Conservation (phyloP, 2,329 filamentous ascomycete species). For the Dendryphion nanum region DNA sequence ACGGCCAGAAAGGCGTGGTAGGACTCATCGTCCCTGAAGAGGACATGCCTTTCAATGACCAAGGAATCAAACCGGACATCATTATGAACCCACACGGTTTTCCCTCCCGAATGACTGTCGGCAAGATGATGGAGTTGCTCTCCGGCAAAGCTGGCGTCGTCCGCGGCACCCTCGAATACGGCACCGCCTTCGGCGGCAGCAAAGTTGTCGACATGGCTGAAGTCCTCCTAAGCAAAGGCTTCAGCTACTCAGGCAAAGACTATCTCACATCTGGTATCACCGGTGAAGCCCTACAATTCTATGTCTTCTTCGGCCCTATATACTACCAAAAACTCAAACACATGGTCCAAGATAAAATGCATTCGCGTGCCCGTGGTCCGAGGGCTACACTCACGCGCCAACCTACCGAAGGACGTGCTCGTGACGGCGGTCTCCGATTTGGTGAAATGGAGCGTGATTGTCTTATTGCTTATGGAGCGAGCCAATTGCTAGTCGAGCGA, state of each 20-base stretch:
- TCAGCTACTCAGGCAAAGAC: slow-evolving; percentile 96
- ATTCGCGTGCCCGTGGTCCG: slow-evolving; percentile 86
- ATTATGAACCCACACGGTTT: slow-evolving; percentile 99
- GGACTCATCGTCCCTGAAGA: slow-evolving; percentile 96
- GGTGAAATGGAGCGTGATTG: slow-evolving; percentile 99
- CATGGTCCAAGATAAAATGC: slow-evolving; percentile 99
- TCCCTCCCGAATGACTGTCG: slow-evolving; percentile 98
- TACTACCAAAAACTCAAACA: slow-evolving; percentile 99
- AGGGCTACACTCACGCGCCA: slow-evolving; percentile 90
- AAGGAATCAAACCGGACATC: slow-evolving; percentile 90
- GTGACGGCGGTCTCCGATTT: slow-evolving; percentile 86
- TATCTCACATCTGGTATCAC: slow-evolving; percentile 95
- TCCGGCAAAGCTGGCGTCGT: slow-evolving; percentile 92
- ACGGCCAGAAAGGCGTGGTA: slow-evolving; percentile 97
- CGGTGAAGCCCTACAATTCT: slow-evolving; percentile 87
- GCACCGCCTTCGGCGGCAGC: slow-evolving; percentile 80
- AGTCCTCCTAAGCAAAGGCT: slow-evolving; percentile 81
- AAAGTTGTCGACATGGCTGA: slow-evolving; percentile 87
- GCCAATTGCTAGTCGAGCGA: slow-evolving; percentile 85
- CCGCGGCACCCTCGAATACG: slow-evolving; percentile 82
- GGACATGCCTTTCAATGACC: slow-evolving; percentile 93
- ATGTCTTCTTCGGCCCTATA: slow-evolving; percentile 98
- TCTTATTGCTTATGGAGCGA: slow-evolving; percentile 93
- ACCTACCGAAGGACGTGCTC: slow-evolving; percentile 90
- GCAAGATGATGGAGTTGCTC: slow-evolving; percentile 93